Evolutionary conservation across 495 filamentous ascomycete genomes (phyloP).

Genomic region (Xylaria flabelliformis): DNA sequence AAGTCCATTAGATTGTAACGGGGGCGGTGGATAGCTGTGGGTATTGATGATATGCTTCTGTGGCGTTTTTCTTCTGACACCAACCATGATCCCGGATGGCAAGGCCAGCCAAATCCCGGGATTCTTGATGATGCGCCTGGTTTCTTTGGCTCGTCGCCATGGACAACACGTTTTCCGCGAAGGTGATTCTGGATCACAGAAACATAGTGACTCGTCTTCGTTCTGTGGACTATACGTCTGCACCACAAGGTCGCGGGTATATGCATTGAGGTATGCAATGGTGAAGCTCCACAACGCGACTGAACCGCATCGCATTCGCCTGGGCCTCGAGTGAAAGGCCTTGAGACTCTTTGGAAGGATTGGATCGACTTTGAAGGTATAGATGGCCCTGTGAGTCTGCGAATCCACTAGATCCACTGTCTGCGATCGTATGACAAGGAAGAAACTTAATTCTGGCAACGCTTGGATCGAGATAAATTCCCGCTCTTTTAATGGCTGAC

Average conservation of each 20-base stretch:
- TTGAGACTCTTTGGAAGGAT: slow-evolving; percentile 60
- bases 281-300: slow-evolving; percentile 58
- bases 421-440: slow-evolving; percentile 56
- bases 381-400: slow-evolving; percentile 54
- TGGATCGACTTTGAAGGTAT: slow-evolving; percentile 62
- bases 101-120: slow-evolving; percentile 59
- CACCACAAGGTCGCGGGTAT: slow-evolving; percentile 60
- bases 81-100: slow-evolving; percentile 55
- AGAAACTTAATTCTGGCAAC: slow-evolving; percentile 47
- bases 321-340: slow-evolving; percentile 54
- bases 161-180: slow-evolving; percentile 45
- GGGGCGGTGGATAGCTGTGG: background rate
- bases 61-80: slow-evolving; percentile 44
- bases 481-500: slow-evolving; percentile 30
- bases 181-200: slow-evolving; percentile 43
- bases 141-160: slow-evolving; percentile 51
- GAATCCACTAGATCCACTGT: slow-evolving; percentile 63
- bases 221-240: slow-evolving; percentile 61
- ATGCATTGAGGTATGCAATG: slow-evolving; percentile 58
- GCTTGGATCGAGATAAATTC: slow-evolving; percentile 40
- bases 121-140: slow-evolving; percentile 47
- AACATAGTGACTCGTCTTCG: slow-evolving; percentile 50
- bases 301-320: slow-evolving; percentile 55
- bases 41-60: slow-evolving; percentile 26
- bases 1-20: slow-evolving; percentile 29